Conservation (phyloP, 2,329 filamentous ascomycete genomes). For the Endoconidiophora laricicola region DNA sequence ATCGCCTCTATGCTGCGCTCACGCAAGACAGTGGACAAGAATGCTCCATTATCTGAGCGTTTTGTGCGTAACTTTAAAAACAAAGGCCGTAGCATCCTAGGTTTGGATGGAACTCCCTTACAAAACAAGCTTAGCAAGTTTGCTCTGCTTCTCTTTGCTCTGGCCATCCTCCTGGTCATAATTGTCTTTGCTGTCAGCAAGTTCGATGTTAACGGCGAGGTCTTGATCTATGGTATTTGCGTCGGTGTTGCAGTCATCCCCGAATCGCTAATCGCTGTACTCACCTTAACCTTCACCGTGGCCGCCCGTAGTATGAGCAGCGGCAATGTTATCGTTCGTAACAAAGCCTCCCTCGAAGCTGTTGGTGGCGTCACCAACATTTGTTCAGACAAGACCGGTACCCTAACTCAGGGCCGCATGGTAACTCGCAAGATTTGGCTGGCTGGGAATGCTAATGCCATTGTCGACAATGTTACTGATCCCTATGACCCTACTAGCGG, state of each 20-base stretch:
- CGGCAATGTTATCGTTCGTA: slow-evolving; percentile 48
- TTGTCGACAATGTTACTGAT: slow-evolving; percentile 37
- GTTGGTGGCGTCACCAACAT: slow-evolving; percentile 55
- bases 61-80: slow-evolving; percentile 26
- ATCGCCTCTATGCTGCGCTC: slow-evolving; percentile 54
- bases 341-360: slow-evolving; percentile 47
- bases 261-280: slow-evolving; percentile 49
- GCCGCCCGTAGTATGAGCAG: slow-evolving; percentile 48
- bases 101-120: slow-evolving; percentile 60
- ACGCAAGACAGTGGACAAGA: slow-evolving; percentile 28
- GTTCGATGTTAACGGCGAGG: slow-evolving; percentile 37
- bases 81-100: slow-evolving; percentile 38
- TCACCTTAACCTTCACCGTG: slow-evolving; percentile 55
- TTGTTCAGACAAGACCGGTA: slow-evolving; percentile 56
- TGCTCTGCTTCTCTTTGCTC: slow-evolving; percentile 61
- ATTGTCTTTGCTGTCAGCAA: slow-evolving; percentile 44
- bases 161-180: slow-evolving; percentile 45
- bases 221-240: slow-evolving; percentile 44
- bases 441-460: slow-evolving; percentile 33
- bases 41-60: slow-evolving; percentile 26
- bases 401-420: slow-evolving; percentile 50
- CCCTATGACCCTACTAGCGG: slow-evolving; percentile 46
- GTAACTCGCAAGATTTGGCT: slow-evolving; percentile 47
- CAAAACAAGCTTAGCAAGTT: slow-evolving; percentile 77
- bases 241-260: slow-evolving; percentile 48